Conservation (phyloP, 78 protist genomes). For the Bodo saltans region DNA sequence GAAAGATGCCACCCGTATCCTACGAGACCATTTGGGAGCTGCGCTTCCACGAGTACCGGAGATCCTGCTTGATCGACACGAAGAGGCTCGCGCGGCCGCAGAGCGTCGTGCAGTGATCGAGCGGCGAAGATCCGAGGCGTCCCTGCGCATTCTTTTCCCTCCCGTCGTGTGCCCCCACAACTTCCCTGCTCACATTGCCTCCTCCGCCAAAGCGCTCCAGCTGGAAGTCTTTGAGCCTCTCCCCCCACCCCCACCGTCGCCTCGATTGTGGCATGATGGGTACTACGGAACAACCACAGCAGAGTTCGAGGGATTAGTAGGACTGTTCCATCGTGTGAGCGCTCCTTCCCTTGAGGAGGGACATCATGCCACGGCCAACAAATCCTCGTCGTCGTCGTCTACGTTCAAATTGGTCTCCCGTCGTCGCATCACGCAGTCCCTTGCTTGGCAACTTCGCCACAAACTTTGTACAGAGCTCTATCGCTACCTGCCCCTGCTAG, state of each 20-base stretch:
- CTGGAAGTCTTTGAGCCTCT: neutral
- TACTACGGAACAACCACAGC: too few species aligned
- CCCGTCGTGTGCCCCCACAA: neutral
- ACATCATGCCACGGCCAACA: too few species aligned
- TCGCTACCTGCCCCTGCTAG: neutral
- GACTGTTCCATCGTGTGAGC: neutral
- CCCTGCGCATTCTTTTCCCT: neutral
- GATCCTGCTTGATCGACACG: neutral
- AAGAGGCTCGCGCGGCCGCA: neutral
- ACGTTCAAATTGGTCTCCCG: too few species aligned
- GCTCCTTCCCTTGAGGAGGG: neutral
- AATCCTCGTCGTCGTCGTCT: too few species aligned
- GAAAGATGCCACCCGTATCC: neutral
- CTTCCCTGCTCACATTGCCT: neutral
- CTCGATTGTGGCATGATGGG: neutral
- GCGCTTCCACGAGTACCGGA: too few species aligned
- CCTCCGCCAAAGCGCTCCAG: neutral
- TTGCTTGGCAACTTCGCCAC: neutral
- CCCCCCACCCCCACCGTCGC: neutral
- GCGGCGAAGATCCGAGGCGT: neutral
- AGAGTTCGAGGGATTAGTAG: too few species aligned
- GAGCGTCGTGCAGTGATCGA: neutral
- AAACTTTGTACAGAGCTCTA: neutral
- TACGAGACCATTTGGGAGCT: too few species aligned
- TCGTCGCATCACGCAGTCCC: neutral